These are phyloP conservation scores for Acer campestre DNA, from an alignment of 345 rosid genomes.

Conservation along the genomic window DNA sequence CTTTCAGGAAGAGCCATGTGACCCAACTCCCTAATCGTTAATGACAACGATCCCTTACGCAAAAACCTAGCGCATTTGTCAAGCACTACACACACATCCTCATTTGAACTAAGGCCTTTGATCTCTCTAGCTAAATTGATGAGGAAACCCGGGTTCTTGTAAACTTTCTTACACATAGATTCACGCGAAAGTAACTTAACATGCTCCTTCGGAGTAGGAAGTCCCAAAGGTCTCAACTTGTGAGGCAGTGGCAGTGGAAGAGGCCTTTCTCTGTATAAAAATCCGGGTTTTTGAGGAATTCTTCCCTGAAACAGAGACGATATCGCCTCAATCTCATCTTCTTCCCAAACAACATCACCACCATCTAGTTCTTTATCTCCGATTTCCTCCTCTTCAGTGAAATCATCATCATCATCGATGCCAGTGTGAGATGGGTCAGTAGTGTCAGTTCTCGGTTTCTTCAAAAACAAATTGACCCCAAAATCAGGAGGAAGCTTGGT, in stretches of 20 bases:
- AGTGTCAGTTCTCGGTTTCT: constrained; percentile 47
- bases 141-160: constrained; percentile 66
- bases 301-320: constrained; percentile 76
- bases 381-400: constrained; percentile 19
- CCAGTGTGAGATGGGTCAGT: constrained; percentile 22
- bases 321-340: constrained; percentile 71
- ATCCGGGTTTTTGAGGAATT: constrained; percentile 75
- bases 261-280: constrained; percentile 56
- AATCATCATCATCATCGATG: constrained; percentile 18
- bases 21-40: constrained; percentile 79
- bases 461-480: constrained; percentile 76
- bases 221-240: constrained; percentile 65
- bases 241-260: constrained; percentile 80
- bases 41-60: constrained; percentile 72
- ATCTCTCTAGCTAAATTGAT: constrained; percentile 71
- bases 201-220: constrained; percentile 62
- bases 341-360: constrained; percentile 55
- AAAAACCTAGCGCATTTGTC: constrained; percentile 55
- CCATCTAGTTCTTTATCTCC: constrained; percentile 8
- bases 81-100: constrained; percentile 60
- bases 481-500: constrained; percentile 80
- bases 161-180: constrained; percentile 41
- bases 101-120: constrained; percentile 40
- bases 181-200: constrained; percentile 40
- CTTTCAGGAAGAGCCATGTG: constrained; percentile 75